Evolutionary conservation across 768 basidiomycete genomes (phyloP).

Genomic region (Rhizopogon salebrosus): DNA sequence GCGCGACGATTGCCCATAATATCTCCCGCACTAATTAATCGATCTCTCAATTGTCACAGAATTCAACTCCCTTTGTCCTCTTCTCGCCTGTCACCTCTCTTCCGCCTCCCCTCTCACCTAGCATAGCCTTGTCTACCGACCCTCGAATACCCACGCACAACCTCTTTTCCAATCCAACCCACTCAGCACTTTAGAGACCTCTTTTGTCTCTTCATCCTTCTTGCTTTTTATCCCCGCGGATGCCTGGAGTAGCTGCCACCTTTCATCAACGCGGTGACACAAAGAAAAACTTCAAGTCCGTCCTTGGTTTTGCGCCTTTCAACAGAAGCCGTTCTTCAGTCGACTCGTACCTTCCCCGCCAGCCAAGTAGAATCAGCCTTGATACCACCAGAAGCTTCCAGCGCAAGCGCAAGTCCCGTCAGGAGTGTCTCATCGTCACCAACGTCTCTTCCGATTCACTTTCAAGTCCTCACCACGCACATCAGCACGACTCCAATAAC

Average conservation of each 20-base stretch:
- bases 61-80: conserved; percentile 17
- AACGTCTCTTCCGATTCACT: conserved; percentile 30
- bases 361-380: conserved; percentile 36
- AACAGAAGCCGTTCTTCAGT: conserved; percentile 27
- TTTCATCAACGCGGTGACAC: conserved; percentile 28
- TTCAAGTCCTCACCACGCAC: conserved; percentile 27
- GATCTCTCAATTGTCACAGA: conserved; percentile 11
- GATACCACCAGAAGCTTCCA: conserved; percentile 38
- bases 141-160: conserved; percentile 21
- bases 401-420: conserved; percentile 29
- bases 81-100: conserved; percentile 15
- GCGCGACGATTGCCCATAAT: conserved; percentile 24
- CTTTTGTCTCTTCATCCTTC: background rate
- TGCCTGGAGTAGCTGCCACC: conserved; percentile 37
- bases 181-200: background rate
- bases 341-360: conserved; percentile 21
- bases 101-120: conserved; percentile 12
- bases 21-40: conserved; percentile 29
- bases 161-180: conserved; percentile 6
- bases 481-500: conserved; percentile 13
- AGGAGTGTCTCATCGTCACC: conserved; percentile 32
- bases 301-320: conserved; percentile 40
- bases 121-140: conserved; percentile 23
- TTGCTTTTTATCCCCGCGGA: conserved; percentile 27
- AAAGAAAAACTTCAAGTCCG: conserved; percentile 45